These are phyloP conservation scores for Paramecium octaurelia DNA, from an alignment of 73 alveolate genomes.

Conservation along the genomic window DNA sequence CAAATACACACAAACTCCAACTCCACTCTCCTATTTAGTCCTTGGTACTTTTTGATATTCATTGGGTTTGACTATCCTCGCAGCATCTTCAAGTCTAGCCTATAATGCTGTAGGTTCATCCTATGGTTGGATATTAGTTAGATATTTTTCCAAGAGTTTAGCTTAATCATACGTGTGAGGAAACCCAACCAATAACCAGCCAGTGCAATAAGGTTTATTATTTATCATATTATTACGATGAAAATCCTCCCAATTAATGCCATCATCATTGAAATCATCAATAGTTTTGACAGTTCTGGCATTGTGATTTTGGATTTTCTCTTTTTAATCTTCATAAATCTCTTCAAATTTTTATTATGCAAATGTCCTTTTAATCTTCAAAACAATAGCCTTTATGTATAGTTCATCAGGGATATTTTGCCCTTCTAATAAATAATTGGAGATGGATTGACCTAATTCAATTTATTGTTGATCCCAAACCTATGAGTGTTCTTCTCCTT, in stretches of 20 bases:
- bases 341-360: neutral
- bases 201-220: slow-evolving; percentile 59
- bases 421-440: slow-evolving; percentile 72
- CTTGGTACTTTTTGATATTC: slow-evolving; percentile 75
- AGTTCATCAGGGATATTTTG: slow-evolving; percentile 79
- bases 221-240: slow-evolving; percentile 27
- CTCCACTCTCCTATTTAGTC: slow-evolving; percentile 75
- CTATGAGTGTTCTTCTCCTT: slow-evolving; percentile 4
- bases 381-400: slow-evolving; percentile 74
- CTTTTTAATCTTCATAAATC: neutral
- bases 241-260: slow-evolving; percentile 46
- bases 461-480: slow-evolving; percentile 31
- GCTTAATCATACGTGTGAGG: slow-evolving; percentile 91
- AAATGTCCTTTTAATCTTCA: slow-evolving; percentile 33
- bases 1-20: slow-evolving; percentile 84
- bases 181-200: slow-evolving; percentile 91
- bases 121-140: slow-evolving; percentile 88
- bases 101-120: slow-evolving; percentile 66
- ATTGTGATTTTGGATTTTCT: neutral
- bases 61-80: slow-evolving; percentile 75
- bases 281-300: neutral
- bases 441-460: slow-evolving; percentile 67
- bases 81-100: slow-evolving; percentile 67
- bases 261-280: slow-evolving; percentile 2
- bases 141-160: slow-evolving; percentile 82